Base-by-base conservation (phyloP, 352 stramenopile genomes). In the Saprolegnia diclina region DNA sequence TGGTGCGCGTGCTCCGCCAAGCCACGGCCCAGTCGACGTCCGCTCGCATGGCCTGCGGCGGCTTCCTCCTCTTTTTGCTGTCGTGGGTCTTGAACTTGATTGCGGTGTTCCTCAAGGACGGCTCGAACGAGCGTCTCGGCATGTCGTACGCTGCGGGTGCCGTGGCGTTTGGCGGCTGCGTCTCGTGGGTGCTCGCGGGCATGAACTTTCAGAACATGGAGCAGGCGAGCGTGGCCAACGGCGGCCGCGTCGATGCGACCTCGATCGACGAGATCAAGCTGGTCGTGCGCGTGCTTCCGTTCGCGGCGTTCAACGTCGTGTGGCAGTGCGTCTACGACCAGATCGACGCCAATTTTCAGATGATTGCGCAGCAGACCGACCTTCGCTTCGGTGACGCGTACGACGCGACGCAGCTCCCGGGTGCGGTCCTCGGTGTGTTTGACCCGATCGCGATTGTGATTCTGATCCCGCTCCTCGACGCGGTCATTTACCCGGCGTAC, bases 351-450 rank as follows among this genome's bases (percentile, higher is more conserved):
- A 89, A 90, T 71, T 85, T 85, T 72, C 81, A 87, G 65, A 74
- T 78, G 18, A 88, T 90, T 71, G 82, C 79, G 11, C 82, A 90
- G 70, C 82, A 90, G 71, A 82, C 74, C 44, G 82, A 90, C 64
- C 56, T 87, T 59, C 82, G 82, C 59, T 76, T 81, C 19, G 75
- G 57, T 5, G 76, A 64, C 56, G 74, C 75, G 44, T 69, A 71
- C 4, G 59, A 85, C 64, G 77, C 75, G 54, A 76, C 54, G 5
- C 81, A 89, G 69, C 76, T 89, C 38, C 77, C 81, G 24, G 81
- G 81, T 9, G 76, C 81, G 32, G 82, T 77, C 16, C 71, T 85
- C 13, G 77, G 80, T 42, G 74, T 83, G 53, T 83, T 82, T 52
- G 78, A 86, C 44, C 80, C 79, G 0, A 74, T 82, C 16, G 69